A percentile compares a stretch with the other conserved stretches of the same genome.
phyloP scores from a whole-genome alignment of 805 yeast species.

The Maudiozyma saulgeensis region DNA sequence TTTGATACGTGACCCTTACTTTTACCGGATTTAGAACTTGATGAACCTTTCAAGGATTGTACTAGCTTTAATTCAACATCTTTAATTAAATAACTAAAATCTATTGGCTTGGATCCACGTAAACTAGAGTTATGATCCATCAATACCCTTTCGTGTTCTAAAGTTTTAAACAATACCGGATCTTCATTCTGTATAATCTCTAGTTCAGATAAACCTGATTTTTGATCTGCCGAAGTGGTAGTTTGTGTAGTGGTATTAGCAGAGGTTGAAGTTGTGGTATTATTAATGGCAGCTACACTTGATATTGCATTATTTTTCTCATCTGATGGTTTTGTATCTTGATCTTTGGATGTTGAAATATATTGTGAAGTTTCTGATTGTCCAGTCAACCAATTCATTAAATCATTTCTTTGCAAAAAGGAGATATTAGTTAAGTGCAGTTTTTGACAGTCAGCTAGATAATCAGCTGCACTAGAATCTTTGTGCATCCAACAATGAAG shows the following conservation, averaged over 20 bases:
- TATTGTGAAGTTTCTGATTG: conserved; percentile 50
- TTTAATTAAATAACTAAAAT: conserved; percentile 57
- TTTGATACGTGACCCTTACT: conserved; percentile 18
- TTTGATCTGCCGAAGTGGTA: too few species aligned
- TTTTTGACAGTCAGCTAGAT: conserved; percentile 61
- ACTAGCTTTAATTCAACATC: conserved; percentile 56
- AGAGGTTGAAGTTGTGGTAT: conserved; percentile 5
- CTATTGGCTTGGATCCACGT: conserved; percentile 57
- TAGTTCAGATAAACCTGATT: not conserved
- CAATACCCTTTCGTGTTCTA: conserved; percentile 38
- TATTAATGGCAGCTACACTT: not conserved
- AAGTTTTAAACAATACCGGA: conserved; percentile 23
- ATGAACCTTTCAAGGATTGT: conserved; percentile 36
- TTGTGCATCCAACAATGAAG: conserved; percentile 71
- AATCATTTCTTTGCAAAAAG: conserved; percentile 77
- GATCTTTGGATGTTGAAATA: conserved; percentile 17
- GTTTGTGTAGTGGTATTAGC: not conserved
- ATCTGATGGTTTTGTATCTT: not conserved
- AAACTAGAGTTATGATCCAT: conserved; percentile 51
- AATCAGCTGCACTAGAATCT: conserved; percentile 71
- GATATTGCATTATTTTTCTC: not conserved
- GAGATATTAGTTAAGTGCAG: conserved; percentile 59
- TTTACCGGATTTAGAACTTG: conserved; percentile 18
- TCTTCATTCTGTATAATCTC: conserved; percentile 20
- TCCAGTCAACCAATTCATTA: conserved; percentile 74